Evolutionary conservation across 2,329 filamentous ascomycete genomes (phyloP), one percentile per base, ranked within the genome.

Genomic region (Stagonosporopsis rhizophila): DNA sequence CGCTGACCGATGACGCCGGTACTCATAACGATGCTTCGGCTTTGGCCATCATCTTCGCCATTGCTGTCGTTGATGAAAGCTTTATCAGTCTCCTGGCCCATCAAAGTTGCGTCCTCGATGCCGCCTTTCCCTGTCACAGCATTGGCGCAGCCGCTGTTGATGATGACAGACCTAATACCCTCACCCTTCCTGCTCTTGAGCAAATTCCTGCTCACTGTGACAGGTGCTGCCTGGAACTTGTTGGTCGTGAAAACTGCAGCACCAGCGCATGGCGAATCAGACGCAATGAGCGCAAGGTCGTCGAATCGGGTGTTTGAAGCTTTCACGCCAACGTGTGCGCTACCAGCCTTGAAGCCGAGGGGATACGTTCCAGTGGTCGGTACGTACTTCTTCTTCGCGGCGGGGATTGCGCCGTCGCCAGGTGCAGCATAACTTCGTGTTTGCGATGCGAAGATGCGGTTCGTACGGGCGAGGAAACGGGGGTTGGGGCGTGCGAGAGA

Each of bases 171-270:
- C 58, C 89, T 85, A 52, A 98, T 84, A 1, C 89, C 91, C 12
- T 83, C 76, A 56, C 91, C 90, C 44, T 82, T 80, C 65, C 86
- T 85, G 62, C 81, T 82, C 73, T 87, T 82, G 32, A 96, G 79
- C 58, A 93, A 85, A 54, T 89, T 83, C 61, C 87, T 84, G 76
- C 90, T 94, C 59, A 96, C 90, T 27, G 91, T 92, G 40, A 99
- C 94, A 5, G 95, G 95, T 11, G 95, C 95, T 17, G 95, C 95
- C 78, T 97, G 93, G 80, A 99, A 99, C 77, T 94, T 93, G 81
- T 99, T 99, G 77, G 92, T 96, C 51, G 95, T 99, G 80, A 98
- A 97, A 41, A 98, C 93, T 6, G 92, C 95, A 0, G 93, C 92
- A 9, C 89, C 93, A 6, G 91, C 85, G 76, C 92, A 97, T 51